Percentiles rank a stretch among this genome's conserved stretches.
Conservation (phyloP, 345 rosid species). For the Erucastrum elatum region DNA sequence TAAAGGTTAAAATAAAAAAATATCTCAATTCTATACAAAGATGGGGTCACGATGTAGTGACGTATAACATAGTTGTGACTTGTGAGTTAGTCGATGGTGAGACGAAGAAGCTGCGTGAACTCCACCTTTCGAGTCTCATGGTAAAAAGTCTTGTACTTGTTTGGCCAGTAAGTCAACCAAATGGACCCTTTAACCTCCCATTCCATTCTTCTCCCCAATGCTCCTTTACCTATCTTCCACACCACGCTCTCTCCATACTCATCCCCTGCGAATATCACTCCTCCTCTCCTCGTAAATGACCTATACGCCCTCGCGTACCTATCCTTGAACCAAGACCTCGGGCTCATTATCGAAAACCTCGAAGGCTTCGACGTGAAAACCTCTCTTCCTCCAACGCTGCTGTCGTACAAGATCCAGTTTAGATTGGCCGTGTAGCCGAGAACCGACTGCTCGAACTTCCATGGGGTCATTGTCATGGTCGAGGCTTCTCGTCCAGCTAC, state of each 20-base stretch:
- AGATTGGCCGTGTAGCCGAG: conserved; percentile 59
- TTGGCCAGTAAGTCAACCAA: conserved; percentile 92
- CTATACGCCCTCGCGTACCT: conserved; percentile 60
- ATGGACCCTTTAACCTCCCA: conserved; percentile 83
- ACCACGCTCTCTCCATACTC: conserved; percentile 72
- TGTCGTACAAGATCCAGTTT: conserved; percentile 85
- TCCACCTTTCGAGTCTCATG: conserved; percentile 75
- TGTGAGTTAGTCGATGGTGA: conserved; percentile 46
- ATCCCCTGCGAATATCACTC: conserved; percentile 76
- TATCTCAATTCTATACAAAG: neutral
- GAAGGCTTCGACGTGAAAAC: conserved; percentile 77
- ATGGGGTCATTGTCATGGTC: conserved; percentile 70
- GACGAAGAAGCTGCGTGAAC: conserved; percentile 59
- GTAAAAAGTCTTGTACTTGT: conserved; percentile 63
- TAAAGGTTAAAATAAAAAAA: neutral
- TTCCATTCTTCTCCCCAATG: conserved; percentile 60
- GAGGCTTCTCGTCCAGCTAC: conserved; percentile 58
- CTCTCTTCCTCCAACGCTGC: conserved; percentile 67
- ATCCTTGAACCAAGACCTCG: conserved; percentile 80
- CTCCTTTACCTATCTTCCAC: conserved; percentile 68
- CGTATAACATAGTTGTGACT: neutral
- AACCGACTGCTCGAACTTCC: conserved; percentile 86
- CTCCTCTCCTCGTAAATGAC: conserved; percentile 77
- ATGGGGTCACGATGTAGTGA: neutral
- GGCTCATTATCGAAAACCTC: conserved; percentile 52